Evolutionary conservation across 306 rosid species (phyloP), one percentile per base, ranked within the genome.

Genomic region (Quercus cerris): DNA sequence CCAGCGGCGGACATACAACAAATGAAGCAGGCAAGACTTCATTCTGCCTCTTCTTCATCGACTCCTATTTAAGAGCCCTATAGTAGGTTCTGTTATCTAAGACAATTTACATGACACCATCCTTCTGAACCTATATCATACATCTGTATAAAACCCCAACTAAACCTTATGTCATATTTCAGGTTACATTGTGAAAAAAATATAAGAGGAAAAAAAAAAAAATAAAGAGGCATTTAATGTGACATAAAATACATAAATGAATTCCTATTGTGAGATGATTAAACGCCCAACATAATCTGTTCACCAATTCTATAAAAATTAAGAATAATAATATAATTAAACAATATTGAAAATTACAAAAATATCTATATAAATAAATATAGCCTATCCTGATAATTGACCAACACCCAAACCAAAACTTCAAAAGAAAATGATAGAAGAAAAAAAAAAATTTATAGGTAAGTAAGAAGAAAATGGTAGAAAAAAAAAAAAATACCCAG

Each of bases 401-500:
- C 22, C 33, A 44, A 44, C 72, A 30, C 7, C 44, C 28, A 57
- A 38, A 11, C 54, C 54, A 49, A 20, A 62, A 70, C 22, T 80
- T 64, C 22, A 5, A 20, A 15, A 72, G 14, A 55, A 77, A 75
- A 57, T 44, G 28, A 64, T 31, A 58, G 59, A 31, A 38, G 8
- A 31, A 28, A 28, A 2, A 28, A 7, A 31, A 28, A 28, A 28
- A 28, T 28, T 38, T 41, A 41, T 41, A 41, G 46, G 46, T 7
- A 41, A 41, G 46, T 41, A 8, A 41, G 46, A 25, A 75, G 75
- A 41, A 41, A 41, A 41, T 41, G 46, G 46, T 41, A 41, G 46
- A 1, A 41, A 41, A 41, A 35, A 22, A 22, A 22, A 68, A 77
- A 77, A 87, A 84, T 91, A 95, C 99, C 99, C 99, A 95, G 19